Base-by-base conservation (phyloP, 495 filamentous ascomycete species). In the Penicillium canariense region DNA sequence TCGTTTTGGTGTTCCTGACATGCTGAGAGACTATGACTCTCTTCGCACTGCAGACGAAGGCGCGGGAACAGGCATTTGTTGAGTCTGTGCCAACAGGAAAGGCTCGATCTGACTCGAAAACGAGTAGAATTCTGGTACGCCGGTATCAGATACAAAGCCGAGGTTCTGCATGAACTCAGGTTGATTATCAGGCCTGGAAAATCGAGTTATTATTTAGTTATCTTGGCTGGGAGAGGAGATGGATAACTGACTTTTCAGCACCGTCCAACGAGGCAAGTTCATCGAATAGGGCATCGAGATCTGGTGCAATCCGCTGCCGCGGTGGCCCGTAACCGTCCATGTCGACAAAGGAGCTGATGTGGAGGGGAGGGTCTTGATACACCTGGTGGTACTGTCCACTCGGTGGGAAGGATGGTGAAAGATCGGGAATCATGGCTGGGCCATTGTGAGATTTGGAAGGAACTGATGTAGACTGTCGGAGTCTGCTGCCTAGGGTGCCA, bases 151-250 rank as follows among this genome's bases (percentile, higher is more conserved):
- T 4, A 76, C 64, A 18, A 74, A 76, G 3, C 73, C 73, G 6
- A 76, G 54, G 17, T 76, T 76, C 42, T 76, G 73, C 73, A 76
- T 76, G 56, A 76, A 76, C 40, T 76, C 73, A 0, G 69, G 66
- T 48, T 66, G 66, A 48, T 73, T 73, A 38, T 76, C 73, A 40
- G 67, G 42, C 47, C 73, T 76, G 15, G 1, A 25, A 7, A 18
- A 15, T 36, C 23, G 17, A 34, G 23, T 49, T 50, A 43, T 25
- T 60, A 50, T 14, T 43, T 43, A 9, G 15, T 34, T 0, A 2
- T 9, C 22, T 23, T 1, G 48, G 6, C 25, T 35, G 46, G 14
- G 0, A 30, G 5, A 35, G 14, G 18, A 14, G 10, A 0, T 10
- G 2, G 12, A 5, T 31, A 30, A 55, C 63, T 64, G 46, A 74